Percentiles rank a stretch among this genome's conserved stretches.
phyloP scores from a whole-genome alignment of 2,329 filamentous ascomycete genomes.

The Bipolaris sorokiniana region DNA sequence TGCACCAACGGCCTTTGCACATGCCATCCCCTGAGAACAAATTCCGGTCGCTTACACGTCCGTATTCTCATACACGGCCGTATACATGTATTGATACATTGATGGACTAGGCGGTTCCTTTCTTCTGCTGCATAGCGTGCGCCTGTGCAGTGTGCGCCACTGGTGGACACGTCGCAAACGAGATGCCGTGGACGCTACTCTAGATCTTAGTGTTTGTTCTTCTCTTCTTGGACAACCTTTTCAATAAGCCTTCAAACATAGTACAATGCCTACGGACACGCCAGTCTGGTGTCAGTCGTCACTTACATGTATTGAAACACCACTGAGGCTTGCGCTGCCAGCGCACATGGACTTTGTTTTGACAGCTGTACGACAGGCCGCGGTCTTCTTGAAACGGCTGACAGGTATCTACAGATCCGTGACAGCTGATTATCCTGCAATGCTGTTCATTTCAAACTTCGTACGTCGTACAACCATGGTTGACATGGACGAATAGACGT shows the following conservation, averaged over 20 bases:
- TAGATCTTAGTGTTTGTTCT: constrained; percentile 3
- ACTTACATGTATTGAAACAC: background rate
- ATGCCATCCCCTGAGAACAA: constrained; percentile 10
- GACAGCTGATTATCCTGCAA: background rate
- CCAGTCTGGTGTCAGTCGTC: background rate
- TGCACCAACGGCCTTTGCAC: constrained; percentile 5
- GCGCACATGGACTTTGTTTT: background rate
- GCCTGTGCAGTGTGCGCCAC: background rate
- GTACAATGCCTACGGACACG: background rate
- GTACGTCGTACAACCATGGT: background rate
- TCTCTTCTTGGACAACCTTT: constrained; percentile 6
- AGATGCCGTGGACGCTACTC: background rate
- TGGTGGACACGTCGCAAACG: background rate
- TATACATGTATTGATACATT: background rate
- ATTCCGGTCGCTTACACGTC: constrained; percentile 2
- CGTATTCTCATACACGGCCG: background rate
- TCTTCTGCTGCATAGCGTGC: constrained; percentile 1
- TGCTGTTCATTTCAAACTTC: background rate
- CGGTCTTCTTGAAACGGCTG: constrained; percentile 10
- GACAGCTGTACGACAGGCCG: constrained; percentile 10
- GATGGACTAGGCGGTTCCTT: background rate
- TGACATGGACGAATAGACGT: background rate
- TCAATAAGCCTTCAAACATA: constrained; percentile 1
- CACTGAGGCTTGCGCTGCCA: background rate
- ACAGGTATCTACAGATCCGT: background rate